Conservation (phyloP, 106 monocot species). For the Allium cepa region DNA sequence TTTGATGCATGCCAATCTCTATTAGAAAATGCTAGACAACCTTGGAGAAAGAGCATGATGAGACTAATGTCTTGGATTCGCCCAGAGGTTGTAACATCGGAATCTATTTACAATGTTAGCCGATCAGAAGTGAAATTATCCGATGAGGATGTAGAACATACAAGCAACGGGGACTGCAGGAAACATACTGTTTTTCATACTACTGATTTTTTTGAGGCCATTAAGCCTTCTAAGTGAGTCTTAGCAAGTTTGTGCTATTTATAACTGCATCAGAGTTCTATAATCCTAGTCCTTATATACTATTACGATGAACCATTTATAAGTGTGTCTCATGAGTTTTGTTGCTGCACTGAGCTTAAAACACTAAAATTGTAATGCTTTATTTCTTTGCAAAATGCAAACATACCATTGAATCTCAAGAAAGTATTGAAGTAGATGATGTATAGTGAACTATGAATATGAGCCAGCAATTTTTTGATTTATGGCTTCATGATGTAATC, state of each 20-base stretch:
- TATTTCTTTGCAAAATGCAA: no score
- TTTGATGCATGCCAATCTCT: constrained; percentile 65
- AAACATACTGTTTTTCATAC: constrained; percentile 53
- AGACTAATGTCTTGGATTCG: constrained; percentile 82
- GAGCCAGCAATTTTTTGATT: no score
- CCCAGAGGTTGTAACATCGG: constrained; percentile 71
- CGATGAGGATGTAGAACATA: constrained; percentile 4
- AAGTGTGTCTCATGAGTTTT: no score
- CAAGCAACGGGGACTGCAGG: constrained; percentile 15
- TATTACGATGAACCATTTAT: no score
- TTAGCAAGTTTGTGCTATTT: not conserved
- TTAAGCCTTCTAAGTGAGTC: constrained; percentile 84
- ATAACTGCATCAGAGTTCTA: not conserved
- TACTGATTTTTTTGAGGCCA: constrained; percentile 74
- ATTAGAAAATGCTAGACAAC: constrained; percentile 56
- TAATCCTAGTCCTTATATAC: no score
- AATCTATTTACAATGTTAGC: constrained; percentile 49
- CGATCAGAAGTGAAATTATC: constrained; percentile 8
- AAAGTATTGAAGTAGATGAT: no score
- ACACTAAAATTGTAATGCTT: no score
- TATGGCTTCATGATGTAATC: no score
- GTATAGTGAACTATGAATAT: no score
- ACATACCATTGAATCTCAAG: no score
- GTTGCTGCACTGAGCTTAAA: no score
- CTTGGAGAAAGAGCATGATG: constrained; percentile 92